Evolutionary conservation across 257 asterid species (phyloP).

Genomic region (Osmanthus fragrans): DNA sequence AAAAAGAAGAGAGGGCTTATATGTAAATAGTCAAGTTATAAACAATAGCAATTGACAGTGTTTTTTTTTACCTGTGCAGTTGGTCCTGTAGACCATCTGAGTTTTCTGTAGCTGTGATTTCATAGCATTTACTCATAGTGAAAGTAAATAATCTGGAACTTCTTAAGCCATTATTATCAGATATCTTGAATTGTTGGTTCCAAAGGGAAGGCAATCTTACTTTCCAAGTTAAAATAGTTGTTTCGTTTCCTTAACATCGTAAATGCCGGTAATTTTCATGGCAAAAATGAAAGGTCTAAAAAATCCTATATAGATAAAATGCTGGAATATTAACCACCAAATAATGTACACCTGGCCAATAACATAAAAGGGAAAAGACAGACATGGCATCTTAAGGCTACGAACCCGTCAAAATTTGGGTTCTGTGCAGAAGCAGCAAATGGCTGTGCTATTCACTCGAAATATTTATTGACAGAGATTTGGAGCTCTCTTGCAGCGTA

Average conservation of each 20-base stretch:
- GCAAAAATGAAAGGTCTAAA: background rate
- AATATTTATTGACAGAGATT: background rate
- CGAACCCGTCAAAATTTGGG: background rate
- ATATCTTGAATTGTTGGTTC: background rate
- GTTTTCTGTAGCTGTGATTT: constrained; percentile 33
- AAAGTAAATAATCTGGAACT: constrained; percentile 30
- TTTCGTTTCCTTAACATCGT: background rate
- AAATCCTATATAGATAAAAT: background rate
- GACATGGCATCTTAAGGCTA: background rate
- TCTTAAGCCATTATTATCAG: constrained; percentile 8
- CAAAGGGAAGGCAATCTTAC: background rate
- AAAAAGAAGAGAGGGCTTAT: constrained; percentile 66
- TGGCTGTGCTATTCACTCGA: background rate
- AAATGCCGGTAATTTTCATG: background rate
- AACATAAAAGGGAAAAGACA: background rate
- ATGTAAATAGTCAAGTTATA: constrained; percentile 55
- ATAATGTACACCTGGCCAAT: background rate
- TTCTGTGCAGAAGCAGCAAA: background rate
- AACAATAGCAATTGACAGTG: constrained; percentile 54
- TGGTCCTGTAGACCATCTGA: constrained; percentile 15
- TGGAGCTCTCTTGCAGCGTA: background rate
- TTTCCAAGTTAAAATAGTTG: background rate
- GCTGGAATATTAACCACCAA: background rate
- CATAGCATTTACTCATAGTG: constrained; percentile 30
- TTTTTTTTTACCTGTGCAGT: background rate